Conservation (phyloP, 768 basidiomycete species). For the Mycena filopes region DNA sequence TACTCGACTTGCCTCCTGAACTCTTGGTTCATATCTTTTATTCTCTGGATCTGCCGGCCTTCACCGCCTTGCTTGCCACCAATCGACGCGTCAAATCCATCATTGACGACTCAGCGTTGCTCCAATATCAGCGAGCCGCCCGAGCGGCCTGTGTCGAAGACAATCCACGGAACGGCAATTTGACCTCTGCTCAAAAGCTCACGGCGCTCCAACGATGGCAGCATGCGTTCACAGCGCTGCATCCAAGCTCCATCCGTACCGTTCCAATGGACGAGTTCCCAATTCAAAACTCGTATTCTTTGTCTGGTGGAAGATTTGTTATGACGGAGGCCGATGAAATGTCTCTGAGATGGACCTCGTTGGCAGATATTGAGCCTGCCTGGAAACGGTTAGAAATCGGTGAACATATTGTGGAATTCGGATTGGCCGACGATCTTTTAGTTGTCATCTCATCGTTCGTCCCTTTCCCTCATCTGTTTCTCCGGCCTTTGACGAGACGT, state of each 20-base stretch:
- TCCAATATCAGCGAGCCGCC: slow-evolving; percentile 3
- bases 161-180: neutral
- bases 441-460: slow-evolving; percentile 8
- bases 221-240: neutral
- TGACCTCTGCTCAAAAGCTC: neutral
- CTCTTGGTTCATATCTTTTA: neutral
- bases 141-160: slow-evolving; percentile 13
- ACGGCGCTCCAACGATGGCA: neutral
- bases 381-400: slow-evolving; percentile 8
- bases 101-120: slow-evolving; percentile 4
- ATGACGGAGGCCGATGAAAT: neutral
- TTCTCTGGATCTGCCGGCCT: neutral
- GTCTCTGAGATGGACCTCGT: neutral
- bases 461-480: neutral
- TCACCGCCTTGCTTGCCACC: slow-evolving; percentile 1
- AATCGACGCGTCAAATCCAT: slow-evolving; percentile 22
- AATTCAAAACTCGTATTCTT: neutral
- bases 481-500: too few species aligned
- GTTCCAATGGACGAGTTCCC: neutral
- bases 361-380: neutral
- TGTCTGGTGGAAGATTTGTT: neutral
- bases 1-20: slow-evolving; percentile 11
- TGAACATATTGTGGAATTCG: slow-evolving; percentile 2
- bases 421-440: neutral
- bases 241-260: neutral